Percentiles rank a stretch among this genome's conserved stretches.
Conservation (phyloP, 2,329 filamentous ascomycete species). For the Purpureocillium takamizusanense region DNA sequence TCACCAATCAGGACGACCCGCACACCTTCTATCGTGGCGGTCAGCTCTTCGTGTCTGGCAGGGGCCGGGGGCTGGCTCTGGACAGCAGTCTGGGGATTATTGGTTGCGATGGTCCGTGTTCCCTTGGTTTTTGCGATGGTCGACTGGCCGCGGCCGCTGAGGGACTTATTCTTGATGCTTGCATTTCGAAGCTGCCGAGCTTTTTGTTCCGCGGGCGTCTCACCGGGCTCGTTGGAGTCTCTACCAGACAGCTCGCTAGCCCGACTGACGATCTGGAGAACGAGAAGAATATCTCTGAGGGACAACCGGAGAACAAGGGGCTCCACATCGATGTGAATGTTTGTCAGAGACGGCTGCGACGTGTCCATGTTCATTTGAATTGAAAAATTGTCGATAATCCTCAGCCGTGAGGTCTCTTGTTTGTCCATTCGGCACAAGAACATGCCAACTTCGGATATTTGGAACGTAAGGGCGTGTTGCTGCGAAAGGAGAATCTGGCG, state of each 20-base stretch:
- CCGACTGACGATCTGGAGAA: slow-evolving; percentile 83
- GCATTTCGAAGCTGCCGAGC: slow-evolving; percentile 42
- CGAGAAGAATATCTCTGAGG: slow-evolving; percentile 86
- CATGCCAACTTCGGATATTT: slow-evolving; percentile 93
- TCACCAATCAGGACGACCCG: slow-evolving; percentile 93
- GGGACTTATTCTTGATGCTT: slow-evolving; percentile 44
- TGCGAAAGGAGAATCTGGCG: slow-evolving; percentile 90
- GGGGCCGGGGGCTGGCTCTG: slow-evolving; percentile 6
- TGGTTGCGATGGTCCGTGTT: slow-evolving; percentile 24
- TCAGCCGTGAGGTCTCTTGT: slow-evolving; percentile 81
- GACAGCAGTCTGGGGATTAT: slow-evolving; percentile 13
- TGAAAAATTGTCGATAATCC: slow-evolving; percentile 95
- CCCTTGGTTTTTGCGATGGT: slow-evolving; percentile 36
- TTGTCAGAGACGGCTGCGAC: slow-evolving; percentile 54
- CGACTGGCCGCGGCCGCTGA: slow-evolving; percentile 46
- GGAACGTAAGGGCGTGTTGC: slow-evolving; percentile 87
- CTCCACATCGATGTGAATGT: slow-evolving; percentile 80
- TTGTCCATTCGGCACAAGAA: slow-evolving; percentile 98
- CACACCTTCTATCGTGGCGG: slow-evolving; percentile 78
- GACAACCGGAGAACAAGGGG: slow-evolving; percentile 86
- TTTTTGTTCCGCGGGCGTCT: slow-evolving; percentile 40
- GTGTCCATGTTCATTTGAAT: slow-evolving; percentile 80
- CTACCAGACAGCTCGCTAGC: slow-evolving; percentile 78
- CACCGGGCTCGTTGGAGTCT: slow-evolving; percentile 35
- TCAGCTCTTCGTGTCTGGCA: slow-evolving; percentile 60